Base-by-base conservation (phyloP, 345 rosid species). In the Pistacia vera region DNA sequence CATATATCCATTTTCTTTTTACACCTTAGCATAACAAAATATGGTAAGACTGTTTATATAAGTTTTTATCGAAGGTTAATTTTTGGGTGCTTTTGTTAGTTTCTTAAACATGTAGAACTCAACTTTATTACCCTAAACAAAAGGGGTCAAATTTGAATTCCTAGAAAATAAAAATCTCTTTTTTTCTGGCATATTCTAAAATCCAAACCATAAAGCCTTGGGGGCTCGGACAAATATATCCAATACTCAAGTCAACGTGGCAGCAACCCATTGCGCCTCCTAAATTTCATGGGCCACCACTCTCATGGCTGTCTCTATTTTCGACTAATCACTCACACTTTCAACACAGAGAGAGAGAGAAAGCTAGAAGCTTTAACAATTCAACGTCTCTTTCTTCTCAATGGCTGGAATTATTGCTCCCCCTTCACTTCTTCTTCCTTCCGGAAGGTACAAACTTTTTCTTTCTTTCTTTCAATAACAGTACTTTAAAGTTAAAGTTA, bases 371-470 rank as follows among this genome's bases (percentile, higher is more conserved):
- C 55, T n/a, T 8, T 25, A 38, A 59, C 51, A 36, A 55, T 52
- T 72, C 70, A 36, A 70, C 80, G 30, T 38, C 75, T 73, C 71
- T 54, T 41, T 41, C 46, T 41, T 41, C 59, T 68, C 81, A 44
- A 92, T 90, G 94, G 97, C 94, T 46, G 90, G 91, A 78, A 80
- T 90, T 70, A 66, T 78, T 61, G 62, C 83, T 76, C 83, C 85
- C 81, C 88, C 82, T 67, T 80, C 87, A 14, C 73, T 85, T 65
- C 83, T 91, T 71, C 82, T 91, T 71, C 82, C 87, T 68, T 85
- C 85, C 63, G 57, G 75, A 76, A 88, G 97, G 99, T 93, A 82
- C 72, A 4, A 49, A 16, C n/a, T 13, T 25, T 33, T 49, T n/a
- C 20, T 49, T 8, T 28, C 16, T 25, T 54, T 54, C 6, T 54